Percentiles rank a stretch among this genome's conserved stretches.
Conservation (phyloP, 495 filamentous ascomycete genomes). For the Tuber magnatum region DNA sequence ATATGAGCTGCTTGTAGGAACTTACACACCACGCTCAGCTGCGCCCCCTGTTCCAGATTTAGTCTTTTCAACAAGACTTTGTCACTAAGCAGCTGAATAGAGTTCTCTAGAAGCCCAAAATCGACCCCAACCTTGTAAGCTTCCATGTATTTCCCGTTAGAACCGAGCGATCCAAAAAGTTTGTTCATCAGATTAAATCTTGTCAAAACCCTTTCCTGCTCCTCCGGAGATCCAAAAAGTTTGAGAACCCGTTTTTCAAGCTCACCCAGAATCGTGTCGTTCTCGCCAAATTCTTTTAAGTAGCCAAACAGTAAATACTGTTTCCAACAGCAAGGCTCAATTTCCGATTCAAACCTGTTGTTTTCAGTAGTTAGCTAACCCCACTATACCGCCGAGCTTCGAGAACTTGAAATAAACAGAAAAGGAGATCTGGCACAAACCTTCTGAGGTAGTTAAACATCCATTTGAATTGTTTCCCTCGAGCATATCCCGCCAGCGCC, state of each 20-base stretch:
- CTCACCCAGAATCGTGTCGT: background rate
- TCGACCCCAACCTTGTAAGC: constrained; percentile 16
- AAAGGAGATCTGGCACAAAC: background rate
- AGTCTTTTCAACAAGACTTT: background rate
- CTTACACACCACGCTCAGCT: background rate
- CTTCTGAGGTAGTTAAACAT: constrained; percentile 11
- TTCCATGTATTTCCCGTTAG: constrained; percentile 3
- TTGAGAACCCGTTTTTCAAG: background rate
- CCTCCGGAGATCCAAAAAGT: background rate
- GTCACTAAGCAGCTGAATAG: constrained; percentile 6
- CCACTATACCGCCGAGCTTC: background rate
- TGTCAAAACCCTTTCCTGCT: constrained; percentile 11
- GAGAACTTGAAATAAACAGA: background rate
- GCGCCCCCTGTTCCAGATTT: background rate
- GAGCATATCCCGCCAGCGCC: constrained; percentile 11
- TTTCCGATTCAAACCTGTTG: constrained; percentile 5
- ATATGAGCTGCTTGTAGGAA: constrained; percentile 13
- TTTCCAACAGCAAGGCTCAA: constrained; percentile 12
- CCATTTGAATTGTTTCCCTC: constrained; percentile 7
- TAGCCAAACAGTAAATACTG: constrained; percentile 21
- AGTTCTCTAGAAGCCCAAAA: constrained; percentile 14
- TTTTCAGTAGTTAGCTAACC: background rate
- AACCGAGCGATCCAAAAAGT: constrained; percentile 5
- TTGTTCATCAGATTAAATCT: constrained; percentile 25
- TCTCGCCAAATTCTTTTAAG: constrained; percentile 1